A percentile compares a stretch with the other conserved stretches of the same genome.
Conservation (phyloP, 495 filamentous ascomycete species). For the Daldinia loculata region DNA sequence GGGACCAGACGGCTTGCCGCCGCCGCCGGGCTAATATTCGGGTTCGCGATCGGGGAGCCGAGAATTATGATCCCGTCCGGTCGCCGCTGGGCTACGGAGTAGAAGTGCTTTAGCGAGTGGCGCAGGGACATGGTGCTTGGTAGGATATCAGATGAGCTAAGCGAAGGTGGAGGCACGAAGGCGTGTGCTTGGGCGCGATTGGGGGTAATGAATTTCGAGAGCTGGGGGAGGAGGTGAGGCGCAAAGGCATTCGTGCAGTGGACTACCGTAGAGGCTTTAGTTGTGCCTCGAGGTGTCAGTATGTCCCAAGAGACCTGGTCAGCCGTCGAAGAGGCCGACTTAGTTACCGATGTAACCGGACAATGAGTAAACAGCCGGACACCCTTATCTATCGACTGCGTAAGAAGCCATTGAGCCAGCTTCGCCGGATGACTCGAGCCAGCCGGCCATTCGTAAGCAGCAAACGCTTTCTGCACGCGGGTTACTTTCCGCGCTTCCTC, state of each 20-base stretch:
- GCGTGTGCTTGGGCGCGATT: conserved; percentile 45
- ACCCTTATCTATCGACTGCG: conserved; percentile 27
- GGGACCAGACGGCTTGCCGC: conserved; percentile 11
- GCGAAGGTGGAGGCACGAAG: conserved; percentile 35
- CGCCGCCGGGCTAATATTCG: conserved; percentile 30
- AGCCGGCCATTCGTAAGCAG: conserved; percentile 47
- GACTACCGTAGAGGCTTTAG: conserved; percentile 29
- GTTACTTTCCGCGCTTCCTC: conserved; percentile 39
- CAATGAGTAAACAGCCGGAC: conserved; percentile 43
- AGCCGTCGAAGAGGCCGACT: conserved; percentile 16
- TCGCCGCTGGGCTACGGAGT: conserved; percentile 37
- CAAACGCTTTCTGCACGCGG: conserved; percentile 33
- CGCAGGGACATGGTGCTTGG: conserved; percentile 43
- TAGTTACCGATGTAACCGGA: conserved; percentile 25
- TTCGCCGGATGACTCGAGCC: conserved; percentile 45
- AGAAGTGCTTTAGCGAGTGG: conserved; percentile 44
- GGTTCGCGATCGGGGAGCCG: conserved; percentile 40
- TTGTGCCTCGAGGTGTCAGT: conserved; percentile 33
- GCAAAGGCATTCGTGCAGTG: conserved; percentile 48
- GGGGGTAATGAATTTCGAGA: conserved; percentile 31
- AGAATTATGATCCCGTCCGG: conserved; percentile 44
- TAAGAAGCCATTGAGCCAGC: conserved; percentile 44
- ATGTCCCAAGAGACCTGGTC: conserved; percentile 23
- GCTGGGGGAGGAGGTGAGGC: conserved; percentile 39
- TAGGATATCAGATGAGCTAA: conserved; percentile 19